Base-by-base conservation (phyloP, 306 rosid species). In the Senna siamea region DNA sequence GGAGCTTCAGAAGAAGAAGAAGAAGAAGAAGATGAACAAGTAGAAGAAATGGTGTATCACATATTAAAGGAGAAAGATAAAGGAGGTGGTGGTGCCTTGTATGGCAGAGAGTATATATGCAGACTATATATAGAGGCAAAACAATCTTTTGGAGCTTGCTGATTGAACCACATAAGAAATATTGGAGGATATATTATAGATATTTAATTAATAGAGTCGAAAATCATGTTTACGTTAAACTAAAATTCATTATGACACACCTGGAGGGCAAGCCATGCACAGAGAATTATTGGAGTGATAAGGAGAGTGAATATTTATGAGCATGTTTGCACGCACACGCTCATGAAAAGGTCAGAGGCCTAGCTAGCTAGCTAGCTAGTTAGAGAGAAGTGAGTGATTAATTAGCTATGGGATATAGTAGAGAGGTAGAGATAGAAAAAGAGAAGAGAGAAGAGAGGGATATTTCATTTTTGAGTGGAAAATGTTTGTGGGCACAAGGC, bases 401-500 rank as follows among this genome's bases (percentile, higher is more conserved):
- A 26, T 26, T 26, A 26, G 30, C n/a, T n/a, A n/a, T n/a, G 30
- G 30, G 30, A 26, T n/a, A n/a, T n/a, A n/a, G n/a, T n/a, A n/a
- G n/a, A n/a, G n/a, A n/a, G n/a, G n/a, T n/a, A n/a, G n/a, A 26
- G 30, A 26, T 1, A 3, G 30, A 26, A 26, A 3, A 26, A 26
- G 30, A 26, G 66, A 38, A 70, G 78, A 43, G n/a, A 74, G 78
- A 56, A 30, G 59, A 32, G 35, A 50, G 76, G 3, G 30, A 26
- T 26, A 26, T 1, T 26, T 26, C 2, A 26, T 1, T 1, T 28
- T 12, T 18, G 57, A 43, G 68, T 41, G 46, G 30, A 76, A 74
- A 55, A 70, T 56, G 40, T 70, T n/a, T 57, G 54, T 72, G 77
- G 70, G 58, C 81, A 83, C 73, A 13, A 10, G 46, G 91, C 96